Percentiles rank a stretch among this genome's conserved stretches.
Conservation (phyloP, 257 asterid species). For the Solanum ossicruentum region DNA sequence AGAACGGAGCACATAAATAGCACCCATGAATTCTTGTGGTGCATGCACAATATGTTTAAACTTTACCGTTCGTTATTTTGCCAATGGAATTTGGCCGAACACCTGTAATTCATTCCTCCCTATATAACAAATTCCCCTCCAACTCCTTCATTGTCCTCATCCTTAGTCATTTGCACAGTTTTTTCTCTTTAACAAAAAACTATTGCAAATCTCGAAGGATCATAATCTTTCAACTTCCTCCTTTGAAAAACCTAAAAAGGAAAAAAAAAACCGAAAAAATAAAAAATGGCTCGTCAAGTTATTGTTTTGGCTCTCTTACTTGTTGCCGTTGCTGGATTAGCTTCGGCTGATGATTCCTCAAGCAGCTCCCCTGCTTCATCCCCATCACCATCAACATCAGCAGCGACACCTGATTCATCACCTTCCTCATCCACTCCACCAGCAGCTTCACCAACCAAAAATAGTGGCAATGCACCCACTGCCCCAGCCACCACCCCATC, state of each 20-base stretch:
- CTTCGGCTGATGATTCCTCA: constrained; percentile 47
- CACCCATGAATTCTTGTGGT: neutral
- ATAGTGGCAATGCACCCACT: neutral
- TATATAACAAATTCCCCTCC: constrained; percentile 20
- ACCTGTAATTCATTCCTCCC: neutral
- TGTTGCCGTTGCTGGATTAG: constrained; percentile 33
- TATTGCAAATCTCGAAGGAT: constrained; percentile 36
- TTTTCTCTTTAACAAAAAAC: constrained; percentile 13
- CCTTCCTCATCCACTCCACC: neutral
- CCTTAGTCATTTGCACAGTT: constrained; percentile 31
- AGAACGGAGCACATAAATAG: neutral
- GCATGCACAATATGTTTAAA: neutral
- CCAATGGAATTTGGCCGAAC: neutral
- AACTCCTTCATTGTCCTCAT: neutral
- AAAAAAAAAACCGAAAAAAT: neutral
- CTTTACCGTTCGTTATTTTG: neutral
- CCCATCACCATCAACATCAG: constrained; percentile 6
- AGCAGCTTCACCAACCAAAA: constrained; percentile 9
- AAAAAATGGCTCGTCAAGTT: constrained; percentile 49
- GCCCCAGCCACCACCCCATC: neutral
- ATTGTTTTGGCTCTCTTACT: constrained; percentile 31
- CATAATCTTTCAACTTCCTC: neutral
- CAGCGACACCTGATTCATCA: constrained; percentile 20
- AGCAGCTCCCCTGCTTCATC: constrained; percentile 21
- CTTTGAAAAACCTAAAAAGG: neutral